phyloP scores from a whole-genome alignment of 2,329 filamentous ascomycete species.

The Diplodia mutila region DNA sequence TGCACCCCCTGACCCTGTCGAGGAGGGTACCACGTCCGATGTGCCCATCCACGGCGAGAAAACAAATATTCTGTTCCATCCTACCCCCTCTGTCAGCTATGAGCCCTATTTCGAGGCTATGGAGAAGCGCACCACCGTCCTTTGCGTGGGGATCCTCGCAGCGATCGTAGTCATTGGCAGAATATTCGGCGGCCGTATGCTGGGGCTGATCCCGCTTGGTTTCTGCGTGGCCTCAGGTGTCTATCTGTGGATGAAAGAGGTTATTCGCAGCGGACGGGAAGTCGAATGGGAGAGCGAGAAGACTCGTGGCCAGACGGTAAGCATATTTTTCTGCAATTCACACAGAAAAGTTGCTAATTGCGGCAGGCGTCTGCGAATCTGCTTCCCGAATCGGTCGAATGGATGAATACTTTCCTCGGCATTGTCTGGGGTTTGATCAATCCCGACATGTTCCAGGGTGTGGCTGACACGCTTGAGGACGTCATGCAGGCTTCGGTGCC shows the following conservation, averaged over 20 bases:
- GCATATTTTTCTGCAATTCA: conserved; percentile 28
- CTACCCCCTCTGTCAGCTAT: conserved; percentile 86
- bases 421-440: conserved; percentile 91
- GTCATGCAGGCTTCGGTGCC: conserved; percentile 97
- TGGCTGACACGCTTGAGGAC: conserved; percentile 93
- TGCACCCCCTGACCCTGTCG: conserved; percentile 84
- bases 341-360: neutral
- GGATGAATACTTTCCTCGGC: conserved; percentile 88
- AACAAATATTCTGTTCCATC: conserved; percentile 94
- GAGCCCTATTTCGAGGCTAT: conserved; percentile 82
- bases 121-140: conserved; percentile 72
- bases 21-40: conserved; percentile 81
- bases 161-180: conserved; percentile 77
- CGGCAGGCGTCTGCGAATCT: conserved; percentile 76
- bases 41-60: conserved; percentile 96
- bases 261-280: conserved; percentile 79
- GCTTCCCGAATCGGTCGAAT: conserved; percentile 86
- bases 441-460: conserved; percentile 88
- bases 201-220: conserved; percentile 75
- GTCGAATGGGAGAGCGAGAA: conserved; percentile 89
- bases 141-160: conserved; percentile 72
- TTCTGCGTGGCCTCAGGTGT: conserved; percentile 75
- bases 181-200: conserved; percentile 75
- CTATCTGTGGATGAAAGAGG: conserved; percentile 87
- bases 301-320: conserved; percentile 75